A percentile compares a stretch with the other conserved stretches of the same genome.
Evolutionary conservation across 495 filamentous ascomycete species (phyloP).

Genomic region (Copromyces sp.): DNA sequence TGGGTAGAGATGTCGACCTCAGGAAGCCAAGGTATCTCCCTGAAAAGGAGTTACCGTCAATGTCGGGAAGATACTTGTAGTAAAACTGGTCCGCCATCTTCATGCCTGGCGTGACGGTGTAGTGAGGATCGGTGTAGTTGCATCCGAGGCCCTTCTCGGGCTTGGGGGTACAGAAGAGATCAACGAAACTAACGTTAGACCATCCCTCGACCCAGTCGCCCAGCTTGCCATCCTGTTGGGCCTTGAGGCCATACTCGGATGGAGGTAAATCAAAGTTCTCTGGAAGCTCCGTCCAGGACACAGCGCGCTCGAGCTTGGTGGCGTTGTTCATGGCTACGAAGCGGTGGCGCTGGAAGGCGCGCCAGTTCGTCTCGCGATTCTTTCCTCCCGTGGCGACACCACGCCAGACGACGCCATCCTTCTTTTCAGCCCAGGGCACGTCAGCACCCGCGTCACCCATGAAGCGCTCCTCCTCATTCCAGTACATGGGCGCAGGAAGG

Average conservation of each 20-base stretch:
- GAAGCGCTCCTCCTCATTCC: slow-evolving; percentile 59
- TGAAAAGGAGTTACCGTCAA: slow-evolving; percentile 65
- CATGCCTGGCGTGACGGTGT: slow-evolving; percentile 22
- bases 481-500: slow-evolving; percentile 69
- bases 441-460: slow-evolving; percentile 42
- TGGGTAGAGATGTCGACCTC: slow-evolving; percentile 49
- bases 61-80: slow-evolving; percentile 53
- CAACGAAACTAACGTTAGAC: slow-evolving; percentile 33
- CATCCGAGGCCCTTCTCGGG: slow-evolving; percentile 29
- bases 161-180: slow-evolving; percentile 30
- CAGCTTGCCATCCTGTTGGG: slow-evolving; percentile 17
- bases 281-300: slow-evolving; percentile 19
- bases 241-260: slow-evolving; percentile 21
- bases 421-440: slow-evolving; percentile 47
- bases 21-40: slow-evolving; percentile 63
- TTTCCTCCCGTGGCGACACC: slow-evolving; percentile 59
- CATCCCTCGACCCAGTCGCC: slow-evolving; percentile 28
- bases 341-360: slow-evolving; percentile 61
- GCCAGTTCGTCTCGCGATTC: slow-evolving; percentile 57
- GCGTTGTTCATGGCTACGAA: slow-evolving; percentile 60
- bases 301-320: slow-evolving; percentile 40
- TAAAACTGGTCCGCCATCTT: slow-evolving; percentile 49
- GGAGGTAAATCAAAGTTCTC: slow-evolving; percentile 29
- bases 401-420: slow-evolving; percentile 52
- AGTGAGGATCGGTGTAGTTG: slow-evolving; percentile 41